phyloP scores from a whole-genome alignment of 2,329 filamentous ascomycete species.

The Leptosphaerulina australis region DNA sequence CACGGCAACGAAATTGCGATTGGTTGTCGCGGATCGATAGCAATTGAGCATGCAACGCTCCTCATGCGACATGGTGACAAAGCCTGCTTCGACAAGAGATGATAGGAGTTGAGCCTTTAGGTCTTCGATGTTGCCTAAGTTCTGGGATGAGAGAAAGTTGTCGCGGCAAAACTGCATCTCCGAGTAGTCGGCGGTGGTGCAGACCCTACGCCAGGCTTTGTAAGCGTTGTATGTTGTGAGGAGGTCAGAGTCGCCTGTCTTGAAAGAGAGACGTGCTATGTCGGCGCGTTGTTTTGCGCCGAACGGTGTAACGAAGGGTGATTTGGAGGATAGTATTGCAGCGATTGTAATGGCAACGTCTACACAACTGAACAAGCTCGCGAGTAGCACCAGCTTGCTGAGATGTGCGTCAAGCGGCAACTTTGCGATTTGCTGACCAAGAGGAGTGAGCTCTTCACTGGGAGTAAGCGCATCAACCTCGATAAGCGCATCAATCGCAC shows the following conservation, averaged over 20 bases:
- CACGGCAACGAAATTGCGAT: conserved; percentile 81
- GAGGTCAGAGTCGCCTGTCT: conserved; percentile 85
- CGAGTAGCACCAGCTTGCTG: conserved; percentile 88
- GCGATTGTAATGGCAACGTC: conserved; percentile 92
- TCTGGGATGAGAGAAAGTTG: conserved; percentile 90
- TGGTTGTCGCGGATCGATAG: conserved; percentile 68
- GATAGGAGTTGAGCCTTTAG: conserved; percentile 89
- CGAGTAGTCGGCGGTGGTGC: conserved; percentile 70
- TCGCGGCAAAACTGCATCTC: conserved; percentile 93
- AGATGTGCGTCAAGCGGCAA: conserved; percentile 92
- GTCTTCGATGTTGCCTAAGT: conserved; percentile 89
- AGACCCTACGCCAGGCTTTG: conserved; percentile 82
- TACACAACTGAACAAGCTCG: conserved; percentile 85
- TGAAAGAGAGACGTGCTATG: conserved; percentile 76
- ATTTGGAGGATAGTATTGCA: conserved; percentile 92
- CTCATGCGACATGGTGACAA: conserved; percentile 74
- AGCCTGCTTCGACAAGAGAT: conserved; percentile 82
- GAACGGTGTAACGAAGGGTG: conserved; percentile 87
- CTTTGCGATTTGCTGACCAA: conserved; percentile 85
- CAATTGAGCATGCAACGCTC: conserved; percentile 73
- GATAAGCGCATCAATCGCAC: conserved; percentile 89
- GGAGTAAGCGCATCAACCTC: conserved; percentile 88
- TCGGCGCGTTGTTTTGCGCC: conserved; percentile 83
- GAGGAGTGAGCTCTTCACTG: conserved; percentile 80
- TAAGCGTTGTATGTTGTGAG: conserved; percentile 96